Base-by-base conservation (phyloP, 331 rosid species). In the Phaseolus coccineus region DNA sequence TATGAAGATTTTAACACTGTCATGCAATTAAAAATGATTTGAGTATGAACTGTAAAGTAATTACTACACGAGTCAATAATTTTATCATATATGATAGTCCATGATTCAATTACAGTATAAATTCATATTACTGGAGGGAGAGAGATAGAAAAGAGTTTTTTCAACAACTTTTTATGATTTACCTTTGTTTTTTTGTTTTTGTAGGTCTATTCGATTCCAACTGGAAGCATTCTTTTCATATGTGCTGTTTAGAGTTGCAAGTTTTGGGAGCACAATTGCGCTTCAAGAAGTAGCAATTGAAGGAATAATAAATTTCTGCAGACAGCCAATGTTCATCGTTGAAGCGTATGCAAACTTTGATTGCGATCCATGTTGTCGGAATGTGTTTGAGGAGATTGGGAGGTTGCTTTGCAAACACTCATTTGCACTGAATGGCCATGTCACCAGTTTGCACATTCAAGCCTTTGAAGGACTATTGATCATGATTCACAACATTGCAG, bases 211-310 rank as follows among this genome's bases (percentile, higher is more conserved):
- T 79, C 94, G 94, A 31, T 91, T 88, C 69, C 99, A 96, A 73
- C 69, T 93, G 50, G 98, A 88, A 84, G 91, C 98, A 0, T 96
- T 96, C 87, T 96, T 93, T 56, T 78, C 68, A 19, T 85, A 82
- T 42, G 97, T 91, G 80, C 80, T 91, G 42, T 51, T 91, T 6
- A 89, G 88, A 87, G 77, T 84, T 13, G 85, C 93, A 74, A 65
- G 85, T 30, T 85, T 59, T n/a, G 94, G 89, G 63, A 86, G 27
- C 84, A 51, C 97, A 65, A 46, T 77, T 35, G 92, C 88, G 52
- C 85, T 96, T 57, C 98, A 93, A 88, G 99, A 96, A 86, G 98
- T 96, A 25, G 96, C 97, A 53, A 37, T 91, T 33, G 98, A 96
- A 82, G 99, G 96, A 10, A 85, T 93, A 27, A 87, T 96, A 77